Evolutionary conservation across 73 alveolate species (phyloP).

Genomic region (Breviolum minutum): DNA sequence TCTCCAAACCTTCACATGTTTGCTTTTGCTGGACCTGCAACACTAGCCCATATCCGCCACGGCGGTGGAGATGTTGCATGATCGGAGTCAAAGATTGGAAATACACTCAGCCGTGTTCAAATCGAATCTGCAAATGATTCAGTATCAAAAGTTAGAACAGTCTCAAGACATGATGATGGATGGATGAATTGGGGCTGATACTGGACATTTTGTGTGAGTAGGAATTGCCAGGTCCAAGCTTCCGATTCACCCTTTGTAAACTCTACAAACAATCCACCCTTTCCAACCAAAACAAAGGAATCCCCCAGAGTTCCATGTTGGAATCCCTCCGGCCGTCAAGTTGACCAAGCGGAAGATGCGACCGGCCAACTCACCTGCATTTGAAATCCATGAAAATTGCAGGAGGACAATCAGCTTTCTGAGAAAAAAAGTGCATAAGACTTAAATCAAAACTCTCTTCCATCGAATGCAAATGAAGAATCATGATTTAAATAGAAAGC

Average conservation of each 20-base stretch:
- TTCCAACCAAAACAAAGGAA: background rate
- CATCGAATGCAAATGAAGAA: background rate
- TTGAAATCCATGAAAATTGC: background rate
- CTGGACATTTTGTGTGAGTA: background rate
- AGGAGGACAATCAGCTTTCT: background rate
- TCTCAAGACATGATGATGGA: too few relatives aligned
- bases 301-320: background rate
- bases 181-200: background rate
- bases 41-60: background rate
- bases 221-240: background rate
- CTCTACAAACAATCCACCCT: background rate
- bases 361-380: conserved; percentile 77
- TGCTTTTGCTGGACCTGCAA: conserved; percentile 53
- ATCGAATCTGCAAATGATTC: too few relatives aligned
- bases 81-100: too few relatives aligned
- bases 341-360: conserved; percentile 79
- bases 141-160: background rate
- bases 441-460: background rate
- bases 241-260: background rate
- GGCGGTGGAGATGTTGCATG: too few relatives aligned
- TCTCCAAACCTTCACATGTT: conserved; percentile 67
- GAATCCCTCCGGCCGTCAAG: conserved; percentile 13
- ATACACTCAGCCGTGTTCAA: too few relatives aligned
- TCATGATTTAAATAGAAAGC: too few relatives aligned
- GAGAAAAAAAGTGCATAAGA: background rate